phyloP scores from a whole-genome alignment of 768 basidiomycete genomes.

The Stropharia rugosoannulata region DNA sequence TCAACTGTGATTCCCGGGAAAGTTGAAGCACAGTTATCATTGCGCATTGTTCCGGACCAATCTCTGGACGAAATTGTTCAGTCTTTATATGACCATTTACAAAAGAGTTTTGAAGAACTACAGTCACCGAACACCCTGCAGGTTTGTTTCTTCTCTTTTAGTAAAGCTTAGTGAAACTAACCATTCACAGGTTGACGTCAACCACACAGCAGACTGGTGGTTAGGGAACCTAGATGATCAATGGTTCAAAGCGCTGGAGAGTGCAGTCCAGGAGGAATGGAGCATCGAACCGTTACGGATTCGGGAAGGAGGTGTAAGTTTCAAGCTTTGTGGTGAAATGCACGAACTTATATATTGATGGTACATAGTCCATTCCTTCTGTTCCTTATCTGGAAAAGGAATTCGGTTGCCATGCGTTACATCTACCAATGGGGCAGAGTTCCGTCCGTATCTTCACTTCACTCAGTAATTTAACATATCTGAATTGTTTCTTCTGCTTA shows the following conservation, averaged over 20 bases:
- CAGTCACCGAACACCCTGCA: constrained; percentile 71
- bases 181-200: constrained; percentile 60
- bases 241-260: constrained; percentile 86
- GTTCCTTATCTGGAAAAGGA: constrained; percentile 92
- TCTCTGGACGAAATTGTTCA: constrained; percentile 67
- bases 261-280: constrained; percentile 86
- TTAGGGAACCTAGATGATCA: constrained; percentile 81
- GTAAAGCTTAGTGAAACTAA: not conserved
- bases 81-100: constrained; percentile 58
- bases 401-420: constrained; percentile 86
- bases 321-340: not conserved
- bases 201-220: constrained; percentile 95
- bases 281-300: constrained; percentile 81
- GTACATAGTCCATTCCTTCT: constrained; percentile 89
- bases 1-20: constrained; percentile 86
- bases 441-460: constrained; percentile 47
- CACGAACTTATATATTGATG: constrained; percentile 1
- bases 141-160: constrained; percentile 37
- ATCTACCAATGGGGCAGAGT: constrained; percentile 93
- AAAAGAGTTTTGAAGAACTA: constrained; percentile 54
- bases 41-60: constrained; percentile 96
- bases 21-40: constrained; percentile 82
- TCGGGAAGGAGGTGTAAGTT: constrained; percentile 85
- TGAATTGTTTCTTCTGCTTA: constrained; percentile 22
- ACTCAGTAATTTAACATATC: constrained; percentile 1